Conservation (phyloP, 441 rosid species). For the Adansonia madagascariensis region DNA sequence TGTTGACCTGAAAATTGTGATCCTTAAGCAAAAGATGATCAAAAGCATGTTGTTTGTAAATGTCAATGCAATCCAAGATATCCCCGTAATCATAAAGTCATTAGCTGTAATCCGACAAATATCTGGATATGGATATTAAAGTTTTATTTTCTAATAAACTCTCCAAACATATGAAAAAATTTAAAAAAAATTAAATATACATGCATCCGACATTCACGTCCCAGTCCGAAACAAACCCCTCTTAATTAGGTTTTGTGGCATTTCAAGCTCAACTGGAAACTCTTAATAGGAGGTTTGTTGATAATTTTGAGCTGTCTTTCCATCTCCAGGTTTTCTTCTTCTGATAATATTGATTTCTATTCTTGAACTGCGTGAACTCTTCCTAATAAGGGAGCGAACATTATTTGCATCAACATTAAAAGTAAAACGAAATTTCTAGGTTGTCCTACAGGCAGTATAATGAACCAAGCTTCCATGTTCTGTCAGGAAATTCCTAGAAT, state of each 20-base stretch:
- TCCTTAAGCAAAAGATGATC: conserved; percentile 36
- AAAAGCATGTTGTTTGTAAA: conserved; percentile 37
- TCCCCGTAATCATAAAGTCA: conserved; percentile 25
- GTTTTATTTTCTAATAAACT: no score
- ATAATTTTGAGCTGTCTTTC: conserved; percentile 25
- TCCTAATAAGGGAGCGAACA: background rate
- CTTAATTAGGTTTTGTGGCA: background rate
- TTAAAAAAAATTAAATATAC: no score
- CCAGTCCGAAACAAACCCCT: no score
- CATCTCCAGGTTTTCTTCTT: conserved; percentile 23
- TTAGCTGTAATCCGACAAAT: background rate
- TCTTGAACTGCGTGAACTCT: conserved; percentile 2
- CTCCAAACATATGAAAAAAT: no score
- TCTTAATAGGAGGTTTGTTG: conserved; percentile 36
- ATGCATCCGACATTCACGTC: no score
- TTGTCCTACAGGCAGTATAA: background rate
- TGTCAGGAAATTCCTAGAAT: background rate
- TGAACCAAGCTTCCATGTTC: conserved; percentile 6
- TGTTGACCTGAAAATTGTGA: conserved; percentile 33
- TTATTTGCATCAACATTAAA: conserved; percentile 3
- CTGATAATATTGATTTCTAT: background rate
- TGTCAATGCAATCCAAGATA: conserved; percentile 34
- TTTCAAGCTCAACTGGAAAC: conserved; percentile 26
- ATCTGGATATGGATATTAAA: no score
- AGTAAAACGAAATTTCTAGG: background rate